A percentile compares a stretch with the other conserved stretches of the same genome.
These are phyloP conservation scores for Candida berthetii DNA, from an alignment of 805 yeast genomes.

Conservation along the genomic window DNA sequence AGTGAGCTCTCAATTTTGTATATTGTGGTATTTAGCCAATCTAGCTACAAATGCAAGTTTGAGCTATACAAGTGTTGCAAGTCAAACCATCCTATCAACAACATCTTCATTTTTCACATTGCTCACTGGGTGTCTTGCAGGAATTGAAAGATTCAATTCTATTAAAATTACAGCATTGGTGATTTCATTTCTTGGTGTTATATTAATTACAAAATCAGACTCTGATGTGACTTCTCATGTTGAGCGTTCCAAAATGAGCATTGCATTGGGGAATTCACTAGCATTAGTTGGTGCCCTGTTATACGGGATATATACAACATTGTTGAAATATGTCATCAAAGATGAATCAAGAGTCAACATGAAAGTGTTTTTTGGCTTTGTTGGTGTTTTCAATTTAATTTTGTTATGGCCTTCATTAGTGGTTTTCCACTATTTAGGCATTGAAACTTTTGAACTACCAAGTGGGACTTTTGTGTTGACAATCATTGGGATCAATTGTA, in stretches of 20 bases:
- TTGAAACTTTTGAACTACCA: slow-evolving; percentile 75
- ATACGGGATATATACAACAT: slow-evolving; percentile 86
- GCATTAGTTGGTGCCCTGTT: slow-evolving; percentile 85
- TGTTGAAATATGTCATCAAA: slow-evolving; percentile 66
- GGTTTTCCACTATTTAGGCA: slow-evolving; percentile 52
- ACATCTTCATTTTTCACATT: slow-evolving; percentile 93
- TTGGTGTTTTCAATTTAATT: slow-evolving; percentile 75
- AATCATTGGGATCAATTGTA: slow-evolving; percentile 58
- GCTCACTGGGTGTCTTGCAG: slow-evolving; percentile 65
- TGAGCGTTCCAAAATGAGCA: slow-evolving; percentile 20
- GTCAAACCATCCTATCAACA: slow-evolving; percentile 88
- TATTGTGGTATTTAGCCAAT: slow-evolving; percentile 89
- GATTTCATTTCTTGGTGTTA: slow-evolving; percentile 71
- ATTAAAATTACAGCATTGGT: slow-evolving; percentile 65
- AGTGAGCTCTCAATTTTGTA: slow-evolving; percentile 75
- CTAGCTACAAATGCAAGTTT: slow-evolving; percentile 83
- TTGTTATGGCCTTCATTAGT: slow-evolving; percentile 80
- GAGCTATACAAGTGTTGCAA: slow-evolving; percentile 85
- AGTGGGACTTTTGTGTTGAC: slow-evolving; percentile 39
- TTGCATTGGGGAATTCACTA: slow-evolving; percentile 64
- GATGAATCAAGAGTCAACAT: slow-evolving; percentile 77
- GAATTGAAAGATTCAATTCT: slow-evolving; percentile 61
- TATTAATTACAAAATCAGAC: slow-evolving; percentile 72
- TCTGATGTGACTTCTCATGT: slow-evolving; percentile 13
- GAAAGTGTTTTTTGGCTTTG: slow-evolving; percentile 89